Evolutionary conservation across 139 green algal genomes (phyloP).

Genomic region (Picochlorum sp.): DNA sequence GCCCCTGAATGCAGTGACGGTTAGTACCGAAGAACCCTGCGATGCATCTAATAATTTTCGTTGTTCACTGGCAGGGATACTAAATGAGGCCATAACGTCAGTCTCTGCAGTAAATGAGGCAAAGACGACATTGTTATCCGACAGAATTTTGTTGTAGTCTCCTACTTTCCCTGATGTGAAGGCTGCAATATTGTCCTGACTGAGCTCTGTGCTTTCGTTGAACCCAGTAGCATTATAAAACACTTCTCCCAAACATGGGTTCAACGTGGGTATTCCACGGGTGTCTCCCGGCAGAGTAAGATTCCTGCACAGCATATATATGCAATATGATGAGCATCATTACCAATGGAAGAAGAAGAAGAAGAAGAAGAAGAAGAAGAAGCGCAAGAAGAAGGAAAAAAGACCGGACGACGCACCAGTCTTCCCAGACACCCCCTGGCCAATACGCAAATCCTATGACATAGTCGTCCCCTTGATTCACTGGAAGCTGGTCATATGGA

Average conservation of each 20-base stretch:
- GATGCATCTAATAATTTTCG: constrained; percentile 14
- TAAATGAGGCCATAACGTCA: constrained; percentile 25
- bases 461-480: constrained; percentile 23
- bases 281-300: constrained; percentile 7
- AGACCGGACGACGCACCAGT: constrained; percentile 22
- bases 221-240: not conserved
- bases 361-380: not conserved
- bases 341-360: not conserved
- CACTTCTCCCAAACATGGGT: constrained; percentile 19
- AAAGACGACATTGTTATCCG: constrained; percentile 26
- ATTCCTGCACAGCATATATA: not conserved
- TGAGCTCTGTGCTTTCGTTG: too few species aligned
- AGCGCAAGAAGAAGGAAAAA: not conserved
- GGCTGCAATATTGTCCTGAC: too few species aligned
- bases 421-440: constrained; percentile 22
- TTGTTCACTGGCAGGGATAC: constrained; percentile 22
- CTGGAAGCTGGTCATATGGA: not conserved
- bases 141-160: constrained; percentile 16
- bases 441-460: constrained; percentile 38
- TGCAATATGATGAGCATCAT: not conserved
- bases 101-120: constrained; percentile 27
- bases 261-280: constrained; percentile 13
- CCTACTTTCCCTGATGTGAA: not conserved
- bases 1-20: constrained; percentile 34
- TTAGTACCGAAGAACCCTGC: constrained; percentile 8